These are phyloP conservation scores for Ganoderma leucocontextum DNA, from an alignment of 1,284 basidiomycete genomes.

Conservation along the genomic window DNA sequence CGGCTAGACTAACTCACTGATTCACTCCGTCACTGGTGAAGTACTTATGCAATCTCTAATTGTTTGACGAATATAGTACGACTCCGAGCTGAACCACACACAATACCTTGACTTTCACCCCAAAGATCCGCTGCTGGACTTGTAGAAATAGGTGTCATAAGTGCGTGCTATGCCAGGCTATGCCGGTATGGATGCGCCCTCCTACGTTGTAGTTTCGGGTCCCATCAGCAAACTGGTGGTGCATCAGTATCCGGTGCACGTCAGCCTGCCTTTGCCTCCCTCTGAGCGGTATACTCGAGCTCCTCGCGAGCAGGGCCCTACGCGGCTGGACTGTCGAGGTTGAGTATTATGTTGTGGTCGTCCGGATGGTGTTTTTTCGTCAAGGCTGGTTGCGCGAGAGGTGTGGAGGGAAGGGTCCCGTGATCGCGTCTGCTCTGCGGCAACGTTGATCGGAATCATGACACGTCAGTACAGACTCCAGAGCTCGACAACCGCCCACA, in stretches of 20 bases:
- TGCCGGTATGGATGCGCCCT: background rate
- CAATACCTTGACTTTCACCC: no score
- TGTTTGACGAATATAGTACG: no score
- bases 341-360: background rate
- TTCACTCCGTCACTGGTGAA: no score
- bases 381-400: background rate
- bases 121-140: background rate
- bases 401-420: slow-evolving; percentile 18
- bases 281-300: no score
- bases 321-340: background rate
- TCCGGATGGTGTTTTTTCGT: background rate
- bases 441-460: slow-evolving; percentile 22
- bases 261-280: no score
- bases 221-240: background rate
- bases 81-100: no score
- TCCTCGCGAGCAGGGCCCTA: no score
- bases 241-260: background rate
- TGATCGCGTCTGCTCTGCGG: slow-evolving; percentile 33
- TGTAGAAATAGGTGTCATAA: background rate
- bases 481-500: background rate
- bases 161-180: background rate
- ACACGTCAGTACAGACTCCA: slow-evolving; percentile 34
- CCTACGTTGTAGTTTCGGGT: background rate
- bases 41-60: no score
- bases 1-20: no score